Conservation (phyloP, 805 yeast genomes). For the Schizosaccharomyces cryophilus region DNA sequence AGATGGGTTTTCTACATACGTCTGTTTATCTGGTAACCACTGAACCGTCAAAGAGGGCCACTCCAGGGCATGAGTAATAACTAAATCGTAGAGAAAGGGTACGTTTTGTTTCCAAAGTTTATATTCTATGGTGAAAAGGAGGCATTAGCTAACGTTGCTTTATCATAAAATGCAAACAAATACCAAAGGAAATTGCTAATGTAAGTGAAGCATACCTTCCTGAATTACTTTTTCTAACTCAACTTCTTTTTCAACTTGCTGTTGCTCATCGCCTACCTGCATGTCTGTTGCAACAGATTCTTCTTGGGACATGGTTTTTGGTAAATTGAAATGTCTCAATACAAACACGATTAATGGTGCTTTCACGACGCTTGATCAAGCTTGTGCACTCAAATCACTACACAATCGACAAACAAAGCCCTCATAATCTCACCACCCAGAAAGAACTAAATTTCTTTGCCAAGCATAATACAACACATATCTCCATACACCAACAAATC, state of each 20-base stretch:
- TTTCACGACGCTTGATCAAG: no score
- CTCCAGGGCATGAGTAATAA: constrained; percentile 27
- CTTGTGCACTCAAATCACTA: no score
- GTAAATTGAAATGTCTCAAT: no score
- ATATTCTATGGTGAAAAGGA: constrained; percentile 17
- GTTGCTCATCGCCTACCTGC: neutral
- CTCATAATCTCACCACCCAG: no score
- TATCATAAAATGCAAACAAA: neutral
- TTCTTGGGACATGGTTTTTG: neutral
- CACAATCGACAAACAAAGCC: no score
- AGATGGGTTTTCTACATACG: neutral
- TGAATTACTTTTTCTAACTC: neutral
- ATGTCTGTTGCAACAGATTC: neutral
- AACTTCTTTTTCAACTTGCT: neutral
- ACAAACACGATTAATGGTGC: no score
- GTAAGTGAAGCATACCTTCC: neutral
- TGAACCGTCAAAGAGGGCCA: constrained; percentile 43
- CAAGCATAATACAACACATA: no score
- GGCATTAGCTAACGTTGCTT: neutral
- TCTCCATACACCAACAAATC: no score
- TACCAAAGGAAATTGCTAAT: neutral
- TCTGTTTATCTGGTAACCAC: constrained; percentile 34
- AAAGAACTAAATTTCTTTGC: no score
- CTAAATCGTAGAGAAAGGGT: constrained; percentile 28
- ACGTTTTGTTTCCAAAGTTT: constrained; percentile 38